Evolutionary conservation across 768 basidiomycete genomes (phyloP).

Genomic region (Auricularia heimuer): DNA sequence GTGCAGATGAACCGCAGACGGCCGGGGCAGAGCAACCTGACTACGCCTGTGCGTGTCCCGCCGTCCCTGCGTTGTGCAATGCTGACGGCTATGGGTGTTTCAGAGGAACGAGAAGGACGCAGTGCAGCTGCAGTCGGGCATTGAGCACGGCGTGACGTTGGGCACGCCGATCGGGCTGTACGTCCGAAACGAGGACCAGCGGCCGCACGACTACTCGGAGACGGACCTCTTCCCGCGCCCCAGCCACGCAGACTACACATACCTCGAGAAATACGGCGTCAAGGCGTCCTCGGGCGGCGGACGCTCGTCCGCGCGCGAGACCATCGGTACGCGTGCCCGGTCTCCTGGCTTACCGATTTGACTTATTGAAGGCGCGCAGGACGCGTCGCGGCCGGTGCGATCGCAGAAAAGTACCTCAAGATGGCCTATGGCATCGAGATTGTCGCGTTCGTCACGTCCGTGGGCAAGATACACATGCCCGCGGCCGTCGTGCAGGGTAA

Average conservation of each 20-base stretch:
- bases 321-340: constrained; percentile 54
- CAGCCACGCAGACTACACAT: constrained; percentile 96
- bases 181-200: constrained; percentile 95
- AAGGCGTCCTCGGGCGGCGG: constrained; percentile 98
- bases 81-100: background rate
- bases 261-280: constrained; percentile 92
- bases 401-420: constrained; percentile 92
- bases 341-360: background rate
- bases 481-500: constrained; percentile 23
- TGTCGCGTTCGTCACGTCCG: constrained; percentile 93
- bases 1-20: constrained; percentile 81
- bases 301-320: constrained; percentile 89
- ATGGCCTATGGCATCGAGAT: constrained; percentile 84
- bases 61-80: background rate
- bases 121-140: constrained; percentile 87
- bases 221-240: constrained; percentile 96
- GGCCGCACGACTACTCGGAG: constrained; percentile 97
- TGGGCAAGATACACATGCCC: constrained; percentile 85
- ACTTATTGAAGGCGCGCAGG: constrained; percentile 32
- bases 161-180: constrained; percentile 97
- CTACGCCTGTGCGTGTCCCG: constrained; percentile 68
- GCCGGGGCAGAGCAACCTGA: constrained; percentile 93
- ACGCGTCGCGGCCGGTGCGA: constrained; percentile 95
- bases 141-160: constrained; percentile 88
- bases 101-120: constrained; percentile 94